Evolutionary conservation across 805 yeast species (phyloP).

Genomic region (Hanseniaspora hatyaiensis): DNA sequence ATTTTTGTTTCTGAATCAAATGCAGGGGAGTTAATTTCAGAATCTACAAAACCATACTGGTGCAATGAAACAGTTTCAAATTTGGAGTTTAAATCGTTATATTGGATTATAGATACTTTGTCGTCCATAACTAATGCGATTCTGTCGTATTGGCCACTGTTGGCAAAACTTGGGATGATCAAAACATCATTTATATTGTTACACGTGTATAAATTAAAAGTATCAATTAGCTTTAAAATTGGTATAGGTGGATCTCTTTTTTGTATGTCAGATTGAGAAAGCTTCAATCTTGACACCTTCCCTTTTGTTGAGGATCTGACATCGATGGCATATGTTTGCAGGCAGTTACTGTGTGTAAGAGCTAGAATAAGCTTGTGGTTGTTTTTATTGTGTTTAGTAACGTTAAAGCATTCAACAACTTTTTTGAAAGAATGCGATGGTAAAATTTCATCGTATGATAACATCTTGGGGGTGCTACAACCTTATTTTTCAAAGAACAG

Average conservation of each 20-base stretch:
- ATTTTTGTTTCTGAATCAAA: slow-evolving; percentile 23
- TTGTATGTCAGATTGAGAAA: slow-evolving; percentile 2
- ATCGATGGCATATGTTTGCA: slow-evolving; percentile 4
- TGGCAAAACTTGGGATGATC: slow-evolving; percentile 4
- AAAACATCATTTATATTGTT: slow-evolving; percentile 10
- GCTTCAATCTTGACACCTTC: not conserved
- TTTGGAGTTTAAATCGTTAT: slow-evolving; percentile 45
- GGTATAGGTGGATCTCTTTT: slow-evolving; percentile 23
- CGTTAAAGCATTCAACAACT: slow-evolving; percentile 7
- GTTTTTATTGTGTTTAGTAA: not conserved
- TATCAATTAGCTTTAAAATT: slow-evolving; percentile 40
- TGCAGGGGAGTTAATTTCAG: slow-evolving; percentile 41
- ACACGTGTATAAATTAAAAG: slow-evolving; percentile 34
- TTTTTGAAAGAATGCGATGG: slow-evolving; percentile 11
- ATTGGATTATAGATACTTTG: slow-evolving; percentile 61
- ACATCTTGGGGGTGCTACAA: not conserved
- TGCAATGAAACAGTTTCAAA: slow-evolving; percentile 73
- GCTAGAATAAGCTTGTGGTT: slow-evolving; percentile 2
- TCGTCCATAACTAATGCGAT: slow-evolving; percentile 32
- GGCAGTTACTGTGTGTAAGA: not conserved
- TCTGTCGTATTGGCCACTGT: slow-evolving; percentile 3
- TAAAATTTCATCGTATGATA: slow-evolving; percentile 14
- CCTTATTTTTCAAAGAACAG: no score
- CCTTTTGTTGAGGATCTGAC: slow-evolving; percentile 10
- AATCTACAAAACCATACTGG: slow-evolving; percentile 58